phyloP scores from a whole-genome alignment of 1,139 yeast genomes.

The Hanseniaspora uvarum region DNA sequence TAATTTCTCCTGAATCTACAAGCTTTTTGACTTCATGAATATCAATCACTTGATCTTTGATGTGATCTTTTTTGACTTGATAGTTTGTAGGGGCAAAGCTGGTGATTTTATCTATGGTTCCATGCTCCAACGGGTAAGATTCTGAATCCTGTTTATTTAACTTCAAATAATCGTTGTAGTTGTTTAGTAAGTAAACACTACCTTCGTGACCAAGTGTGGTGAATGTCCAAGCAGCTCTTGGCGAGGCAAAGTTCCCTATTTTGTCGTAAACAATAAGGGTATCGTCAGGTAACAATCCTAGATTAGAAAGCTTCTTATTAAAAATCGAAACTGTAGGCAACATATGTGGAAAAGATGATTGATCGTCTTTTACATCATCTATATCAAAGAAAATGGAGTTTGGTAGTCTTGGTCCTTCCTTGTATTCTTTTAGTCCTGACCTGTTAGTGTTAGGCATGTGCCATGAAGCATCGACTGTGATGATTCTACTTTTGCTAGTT shows the following conservation, averaged over 20 bases:
- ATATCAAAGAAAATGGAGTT: slow-evolving; percentile 70
- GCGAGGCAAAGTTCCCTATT: slow-evolving; percentile 73
- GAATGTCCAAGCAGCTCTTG: slow-evolving; percentile 87
- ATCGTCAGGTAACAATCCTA: slow-evolving; percentile 40
- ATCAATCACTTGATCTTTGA: slow-evolving; percentile 52
- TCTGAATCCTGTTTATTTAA: slow-evolving; percentile 23
- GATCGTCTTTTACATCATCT: slow-evolving; percentile 51
- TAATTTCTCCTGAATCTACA: slow-evolving; percentile 39
- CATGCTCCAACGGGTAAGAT: slow-evolving; percentile 35
- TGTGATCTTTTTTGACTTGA: slow-evolving; percentile 42
- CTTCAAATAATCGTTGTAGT: slow-evolving; percentile 44
- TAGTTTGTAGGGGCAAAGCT: slow-evolving; percentile 36
- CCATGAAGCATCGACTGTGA: slow-evolving; percentile 88
- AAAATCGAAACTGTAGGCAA: slow-evolving; percentile 55
- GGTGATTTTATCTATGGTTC: slow-evolving; percentile 25
- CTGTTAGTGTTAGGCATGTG: slow-evolving; percentile 67
- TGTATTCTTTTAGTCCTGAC: slow-evolving; percentile 49
- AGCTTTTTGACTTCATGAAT: slow-evolving; percentile 41
- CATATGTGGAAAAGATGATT: slow-evolving; percentile 78
- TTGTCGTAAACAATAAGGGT: slow-evolving; percentile 74
- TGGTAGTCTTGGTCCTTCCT: slow-evolving; percentile 46
- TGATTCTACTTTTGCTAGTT: slow-evolving; percentile 33
- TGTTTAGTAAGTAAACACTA: slow-evolving; percentile 57
- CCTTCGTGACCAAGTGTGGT: slow-evolving; percentile 61
- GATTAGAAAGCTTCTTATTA: slow-evolving; percentile 40